These are phyloP conservation scores for Ceratobasidium papillatum DNA, from an alignment of 1,284 basidiomycete genomes.

Conservation along the genomic window DNA sequence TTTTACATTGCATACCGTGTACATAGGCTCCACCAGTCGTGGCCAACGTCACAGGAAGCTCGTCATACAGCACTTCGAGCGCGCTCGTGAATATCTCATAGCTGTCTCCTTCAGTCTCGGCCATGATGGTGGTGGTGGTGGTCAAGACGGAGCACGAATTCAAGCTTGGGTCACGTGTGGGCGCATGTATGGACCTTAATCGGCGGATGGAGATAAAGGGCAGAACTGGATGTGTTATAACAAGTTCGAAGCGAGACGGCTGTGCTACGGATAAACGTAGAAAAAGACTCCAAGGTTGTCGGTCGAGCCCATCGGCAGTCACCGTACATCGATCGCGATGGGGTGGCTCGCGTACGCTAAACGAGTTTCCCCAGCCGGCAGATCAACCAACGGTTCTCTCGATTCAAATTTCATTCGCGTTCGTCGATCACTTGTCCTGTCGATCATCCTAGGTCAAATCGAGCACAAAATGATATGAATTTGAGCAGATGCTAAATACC, in stretches of 20 bases:
- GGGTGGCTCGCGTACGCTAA: not conserved
- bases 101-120: not conserved
- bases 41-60: constrained; percentile 26
- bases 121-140: constrained; percentile 16
- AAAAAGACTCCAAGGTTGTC: not conserved
- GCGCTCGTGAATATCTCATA: constrained; percentile 37
- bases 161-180: constrained; percentile 34
- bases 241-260: constrained; percentile 9
- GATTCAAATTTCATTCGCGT: not conserved
- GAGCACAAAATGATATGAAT: too few relatives aligned
- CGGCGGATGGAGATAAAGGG: constrained; percentile 16
- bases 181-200: constrained; percentile 20
- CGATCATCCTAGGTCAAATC: not conserved
- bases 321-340: not conserved
- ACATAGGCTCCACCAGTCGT: constrained; percentile 13
- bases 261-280: constrained; percentile 21
- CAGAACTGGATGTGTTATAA: not conserved
- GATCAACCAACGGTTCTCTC: not conserved
- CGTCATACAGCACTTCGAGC: constrained; percentile 25
- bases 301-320: not conserved
- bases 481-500: too few relatives aligned
- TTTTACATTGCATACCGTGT: constrained; percentile 9
- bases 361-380: not conserved
- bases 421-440: not conserved
- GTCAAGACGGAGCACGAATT: constrained; percentile 22